These are phyloP conservation scores for Excoecaria agallocha DNA, from an alignment of 345 rosid species.

Conservation along the genomic window DNA sequence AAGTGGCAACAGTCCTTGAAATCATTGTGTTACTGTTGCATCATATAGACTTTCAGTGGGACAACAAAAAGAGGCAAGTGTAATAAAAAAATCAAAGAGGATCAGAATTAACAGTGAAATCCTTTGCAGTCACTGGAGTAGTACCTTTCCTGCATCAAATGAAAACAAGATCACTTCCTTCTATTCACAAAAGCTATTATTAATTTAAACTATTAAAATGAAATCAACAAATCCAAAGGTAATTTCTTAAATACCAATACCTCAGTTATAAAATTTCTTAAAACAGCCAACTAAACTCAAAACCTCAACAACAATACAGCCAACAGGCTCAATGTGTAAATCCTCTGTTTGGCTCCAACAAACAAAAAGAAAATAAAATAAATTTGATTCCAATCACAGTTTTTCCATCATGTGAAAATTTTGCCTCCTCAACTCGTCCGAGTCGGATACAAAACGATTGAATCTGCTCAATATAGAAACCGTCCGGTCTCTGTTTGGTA, in stretches of 20 bases:
- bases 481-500: constrained; percentile 12
- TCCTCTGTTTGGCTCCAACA: constrained; percentile 1
- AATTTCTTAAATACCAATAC: background rate
- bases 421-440: background rate
- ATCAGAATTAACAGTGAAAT: constrained; percentile 16
- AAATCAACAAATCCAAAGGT: background rate
- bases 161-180: background rate
- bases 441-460: background rate
- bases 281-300: background rate
- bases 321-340: constrained; percentile 6
- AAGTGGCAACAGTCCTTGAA: background rate
- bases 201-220: background rate
- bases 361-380: background rate
- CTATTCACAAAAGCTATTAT: background rate
- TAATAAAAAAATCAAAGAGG: constrained; percentile 4
- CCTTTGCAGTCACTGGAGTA: background rate
- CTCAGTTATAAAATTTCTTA: background rate
- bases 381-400: background rate
- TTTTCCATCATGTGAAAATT: background rate
- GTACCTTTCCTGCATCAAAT: constrained; percentile 25
- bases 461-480: constrained; percentile 14
- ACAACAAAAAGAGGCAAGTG: constrained; percentile 14
- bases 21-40: constrained; percentile 13
- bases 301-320: background rate
- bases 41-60: constrained; percentile 24